Conservation (phyloP, 371 early-diverging fungal species). For the Mortierella sp. region DNA sequence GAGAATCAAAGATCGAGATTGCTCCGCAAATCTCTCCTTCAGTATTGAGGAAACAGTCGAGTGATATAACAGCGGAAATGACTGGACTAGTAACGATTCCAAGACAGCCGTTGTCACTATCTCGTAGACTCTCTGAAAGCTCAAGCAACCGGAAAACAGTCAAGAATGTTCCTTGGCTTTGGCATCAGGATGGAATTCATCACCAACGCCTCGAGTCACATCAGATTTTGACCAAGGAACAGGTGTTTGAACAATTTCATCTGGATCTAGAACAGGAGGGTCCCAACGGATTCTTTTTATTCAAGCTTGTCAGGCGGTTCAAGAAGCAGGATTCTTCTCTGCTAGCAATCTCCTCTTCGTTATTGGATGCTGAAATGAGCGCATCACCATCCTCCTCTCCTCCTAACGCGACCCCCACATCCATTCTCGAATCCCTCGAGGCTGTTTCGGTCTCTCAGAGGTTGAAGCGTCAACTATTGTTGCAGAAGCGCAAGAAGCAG, state of each 20-base stretch:
- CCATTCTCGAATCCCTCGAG: slow-evolving; percentile 44
- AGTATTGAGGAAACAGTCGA: not conserved
- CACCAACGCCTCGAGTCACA: slow-evolving; percentile 54
- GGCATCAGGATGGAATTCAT: slow-evolving; percentile 50
- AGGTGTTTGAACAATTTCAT: slow-evolving; percentile 54
- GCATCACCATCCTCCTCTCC: slow-evolving; percentile 25
- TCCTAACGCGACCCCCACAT: slow-evolving; percentile 18
- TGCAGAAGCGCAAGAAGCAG: slow-evolving; percentile 52
- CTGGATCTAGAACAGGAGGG: slow-evolving; percentile 52
- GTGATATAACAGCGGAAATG: too few species aligned
- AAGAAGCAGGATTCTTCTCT: slow-evolving; percentile 36
- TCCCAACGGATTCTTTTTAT: slow-evolving; percentile 51
- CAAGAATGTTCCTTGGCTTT: slow-evolving; percentile 45
- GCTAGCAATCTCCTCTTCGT: slow-evolving; percentile 21
- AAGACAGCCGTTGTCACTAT: slow-evolving; percentile 1
- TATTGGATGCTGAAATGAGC: slow-evolving; percentile 31
- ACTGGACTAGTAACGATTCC: too few species aligned
- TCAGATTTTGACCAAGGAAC: slow-evolving; percentile 53
- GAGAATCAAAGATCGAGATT: slow-evolving; percentile 5
- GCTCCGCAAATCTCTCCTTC: not conserved
- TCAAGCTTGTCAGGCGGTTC: slow-evolving; percentile 45
- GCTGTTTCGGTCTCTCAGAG: slow-evolving; percentile 44
- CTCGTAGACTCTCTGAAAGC: slow-evolving; percentile 9
- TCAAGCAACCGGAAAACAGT: not conserved
- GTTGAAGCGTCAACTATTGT: slow-evolving; percentile 45